Base-by-base conservation (phyloP, 805 yeast species). In the Candida schatavii region DNA sequence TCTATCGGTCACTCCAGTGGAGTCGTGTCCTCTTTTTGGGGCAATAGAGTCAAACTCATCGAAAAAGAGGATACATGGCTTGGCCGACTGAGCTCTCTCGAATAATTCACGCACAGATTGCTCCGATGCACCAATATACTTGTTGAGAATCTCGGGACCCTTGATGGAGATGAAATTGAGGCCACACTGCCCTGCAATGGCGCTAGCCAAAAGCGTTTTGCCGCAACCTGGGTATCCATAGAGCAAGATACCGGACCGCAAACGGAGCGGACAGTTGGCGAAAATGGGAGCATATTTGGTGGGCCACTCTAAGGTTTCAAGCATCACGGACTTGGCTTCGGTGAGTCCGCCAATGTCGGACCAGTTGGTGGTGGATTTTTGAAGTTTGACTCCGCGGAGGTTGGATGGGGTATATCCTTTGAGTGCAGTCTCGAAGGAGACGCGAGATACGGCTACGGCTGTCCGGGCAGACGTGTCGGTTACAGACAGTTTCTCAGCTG, bases 221-320 rank as follows among this genome's bases (percentile, higher is more conserved):
- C 99, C 99, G 64, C 99, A 91, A 2, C 99, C 99, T 0, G 99
- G 98, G 57, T 88, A 91, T 0, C 99, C 99, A 61, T 91, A 91
- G 11, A 91, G 74, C 39, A 91, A 66, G 19, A 91, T 79, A 39
- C 99, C 99, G 0, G 97, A 88, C 53, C 98, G 74, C 40, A 91
- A 70, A 42, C 98, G 68, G 40, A 91, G 67, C 0, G 98, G 96
- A 54, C 96, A 88, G 46, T 80, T 80, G 14, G 83, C 82, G 63
- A 93, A 91, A n/a, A 91, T 88, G 4, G 97, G 97, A 0, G 96
- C 95, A 57, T 91, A 91, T 54, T 83, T 88, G 1, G 96, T 88
- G 2, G 99, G 99, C 97, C 97, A 91, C 56, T 93, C 98, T 26
- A 91, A 65, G 0, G 98, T 93, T 57, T 91, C 98, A 39, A 88